Conservation (phyloP, 306 rosid species). For the Vachellia collinsii region DNA sequence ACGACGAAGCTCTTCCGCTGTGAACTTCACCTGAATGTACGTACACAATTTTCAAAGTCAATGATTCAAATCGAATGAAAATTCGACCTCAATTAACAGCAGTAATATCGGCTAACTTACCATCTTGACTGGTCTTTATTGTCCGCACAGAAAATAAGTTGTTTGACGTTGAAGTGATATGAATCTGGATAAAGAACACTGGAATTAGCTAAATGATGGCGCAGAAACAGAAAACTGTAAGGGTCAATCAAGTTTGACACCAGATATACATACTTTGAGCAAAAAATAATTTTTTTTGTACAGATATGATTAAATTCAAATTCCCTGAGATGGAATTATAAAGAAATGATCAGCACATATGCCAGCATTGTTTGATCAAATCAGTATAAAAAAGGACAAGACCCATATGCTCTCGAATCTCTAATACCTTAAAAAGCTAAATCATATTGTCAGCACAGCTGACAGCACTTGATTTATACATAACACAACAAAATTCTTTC, state of each 20-base stretch:
- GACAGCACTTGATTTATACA: not conserved
- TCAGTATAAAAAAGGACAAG: not conserved
- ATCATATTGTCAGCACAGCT: not conserved
- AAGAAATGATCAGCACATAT: not conserved
- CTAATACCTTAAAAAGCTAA: not conserved
- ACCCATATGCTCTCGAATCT: not conserved
- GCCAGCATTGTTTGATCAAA: not conserved
- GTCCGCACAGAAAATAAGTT: slow-evolving; percentile 17
- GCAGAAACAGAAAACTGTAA: not conserved
- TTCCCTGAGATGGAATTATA: not conserved
- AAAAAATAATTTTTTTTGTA: not conserved
- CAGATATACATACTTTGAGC: not conserved
- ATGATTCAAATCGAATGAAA: not conserved
- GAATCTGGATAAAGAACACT: slow-evolving; percentile 1
- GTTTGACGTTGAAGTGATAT: slow-evolving; percentile 18
- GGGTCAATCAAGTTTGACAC: not conserved
- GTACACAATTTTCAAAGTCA: slow-evolving; percentile 21
- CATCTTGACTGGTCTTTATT: slow-evolving; percentile 58
- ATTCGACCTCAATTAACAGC: not conserved
- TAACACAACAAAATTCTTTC: not conserved
- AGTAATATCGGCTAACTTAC: slow-evolving; percentile 30
- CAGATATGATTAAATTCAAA: not conserved
- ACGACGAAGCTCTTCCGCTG: slow-evolving; percentile 82
- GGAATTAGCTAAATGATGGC: not conserved
- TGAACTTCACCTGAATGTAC: slow-evolving; percentile 91